These are phyloP conservation scores for Cyclanthera cordifolia DNA, from an alignment of 306 rosid species.

Conservation along the genomic window DNA sequence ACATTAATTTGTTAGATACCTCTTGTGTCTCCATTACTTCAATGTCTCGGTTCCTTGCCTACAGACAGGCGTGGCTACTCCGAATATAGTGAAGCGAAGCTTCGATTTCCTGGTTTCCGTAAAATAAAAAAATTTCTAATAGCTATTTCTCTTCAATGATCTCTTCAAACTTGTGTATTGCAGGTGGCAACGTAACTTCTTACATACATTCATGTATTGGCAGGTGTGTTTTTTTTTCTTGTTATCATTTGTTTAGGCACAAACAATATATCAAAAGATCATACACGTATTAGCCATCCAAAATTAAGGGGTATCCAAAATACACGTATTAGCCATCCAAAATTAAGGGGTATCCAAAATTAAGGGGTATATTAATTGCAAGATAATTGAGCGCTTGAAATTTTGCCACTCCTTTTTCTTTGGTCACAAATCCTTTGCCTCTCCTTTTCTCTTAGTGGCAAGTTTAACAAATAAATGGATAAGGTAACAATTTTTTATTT, in stretches of 20 bases:
- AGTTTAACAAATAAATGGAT: not conserved
- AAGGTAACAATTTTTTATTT: no score
- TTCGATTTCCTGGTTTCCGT: no score
- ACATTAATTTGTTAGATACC: no score
- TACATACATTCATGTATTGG: constrained; percentile 89
- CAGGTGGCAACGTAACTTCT: constrained; percentile 88
- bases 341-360: no score
- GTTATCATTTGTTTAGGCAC: not conserved
- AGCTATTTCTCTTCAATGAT: no score
- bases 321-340: not conserved
- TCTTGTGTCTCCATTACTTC: no score
- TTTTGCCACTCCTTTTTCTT: not conserved
- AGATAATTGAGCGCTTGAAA: not conserved
- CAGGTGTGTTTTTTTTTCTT: constrained; percentile 46
- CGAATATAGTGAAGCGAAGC: no score
- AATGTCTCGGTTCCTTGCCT: no score
- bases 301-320: no score
- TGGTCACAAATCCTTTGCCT: not conserved
- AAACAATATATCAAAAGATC: not conserved
- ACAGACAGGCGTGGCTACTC: no score
- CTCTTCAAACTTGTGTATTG: constrained; percentile 3
- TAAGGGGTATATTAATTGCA: not conserved
- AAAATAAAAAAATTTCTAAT: no score
- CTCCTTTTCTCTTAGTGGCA: not conserved
- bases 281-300: not conserved